Percentiles rank a stretch among this genome's conserved stretches.
These are phyloP conservation scores for Phytophthora colocasiae DNA, from an alignment of 352 stramenopile genomes.

Conservation along the genomic window DNA sequence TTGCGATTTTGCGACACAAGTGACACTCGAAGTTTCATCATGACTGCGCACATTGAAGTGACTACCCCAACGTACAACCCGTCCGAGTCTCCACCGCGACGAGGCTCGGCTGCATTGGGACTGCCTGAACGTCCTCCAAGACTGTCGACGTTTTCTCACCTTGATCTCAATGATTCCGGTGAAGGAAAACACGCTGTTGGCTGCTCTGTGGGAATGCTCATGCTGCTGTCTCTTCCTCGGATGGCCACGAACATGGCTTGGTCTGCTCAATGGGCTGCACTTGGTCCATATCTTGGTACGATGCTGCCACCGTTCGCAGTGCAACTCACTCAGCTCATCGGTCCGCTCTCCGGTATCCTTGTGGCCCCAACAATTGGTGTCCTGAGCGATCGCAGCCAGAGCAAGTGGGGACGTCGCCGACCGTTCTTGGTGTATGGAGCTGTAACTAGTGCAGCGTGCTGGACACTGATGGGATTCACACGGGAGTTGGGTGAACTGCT, in stretches of 20 bases:
- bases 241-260: constrained; percentile 86
- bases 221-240: constrained; percentile 69
- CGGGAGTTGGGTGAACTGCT: constrained; percentile 65
- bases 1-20: constrained; percentile 20
- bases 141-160: constrained; percentile 45
- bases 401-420: constrained; percentile 66
- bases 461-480: constrained; percentile 77
- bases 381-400: constrained; percentile 63
- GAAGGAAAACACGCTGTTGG: constrained; percentile 34
- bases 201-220: constrained; percentile 71
- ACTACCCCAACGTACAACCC: constrained; percentile 54
- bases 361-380: constrained; percentile 75
- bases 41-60: constrained; percentile 39
- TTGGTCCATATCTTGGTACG: constrained; percentile 76
- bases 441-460: constrained; percentile 67
- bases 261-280: constrained; percentile 77
- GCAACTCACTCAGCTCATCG: constrained; percentile 78
- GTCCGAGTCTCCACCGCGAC: constrained; percentile 35
- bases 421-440: constrained; percentile 72
- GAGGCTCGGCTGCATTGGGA: constrained; percentile 30
- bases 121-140: constrained; percentile 35
- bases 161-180: constrained; percentile 36
- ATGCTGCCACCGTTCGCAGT: constrained; percentile 72
- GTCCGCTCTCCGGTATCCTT: constrained; percentile 72
- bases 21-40: constrained; percentile 4